Base-by-base conservation (phyloP, 2,329 filamentous ascomycete species). In the Paradendryphiella salina region DNA sequence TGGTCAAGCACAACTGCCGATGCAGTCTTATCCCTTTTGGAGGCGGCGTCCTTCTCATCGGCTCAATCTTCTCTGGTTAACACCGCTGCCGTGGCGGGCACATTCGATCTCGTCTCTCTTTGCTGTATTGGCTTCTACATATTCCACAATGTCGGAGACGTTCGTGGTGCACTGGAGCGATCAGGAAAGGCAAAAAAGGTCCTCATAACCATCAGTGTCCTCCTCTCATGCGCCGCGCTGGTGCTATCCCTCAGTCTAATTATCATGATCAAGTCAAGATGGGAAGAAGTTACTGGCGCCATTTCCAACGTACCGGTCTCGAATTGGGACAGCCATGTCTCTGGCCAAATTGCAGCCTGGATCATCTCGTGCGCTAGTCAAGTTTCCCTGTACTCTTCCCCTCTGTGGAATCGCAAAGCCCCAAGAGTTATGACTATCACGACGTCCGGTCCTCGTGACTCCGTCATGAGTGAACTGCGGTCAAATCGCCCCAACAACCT, bases 301-400 rank as follows among this genome's bases (percentile, higher is more conserved):
- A 50, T 54, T 5, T 54, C 64, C 1, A 44, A 38, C 31, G 57
- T 50, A 28, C 52, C 56, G 11, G 52, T 64, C 14, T 57, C 47
- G 3, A 41, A 60, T 37, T 70, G 65, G 67, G 52, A 52, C 33
- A 46, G 50, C 29, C 50, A 56, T 26, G 61, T 75, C 32, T 60
- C 71, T 26, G 66, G 66, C 15, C 73, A 76, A 34, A 73, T 74
- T 46, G 64, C 53, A 14, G 46, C 70, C 5, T 74, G 71, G 70
- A 53, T 55, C 8, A 37, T 71, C 20, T 67, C 72, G 14, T 70
- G 64, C 34, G 37, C 65, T 31, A 57, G 59, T 23, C 71, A 74
- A 41, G 46, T 64, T 35, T 49, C 55, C 6, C 57, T 75, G 3
- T 73, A 66, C 51, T 59, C 66, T 13, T 66, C 57, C 3, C 48